Base-by-base conservation (phyloP, 1,284 basidiomycete species). In the Sanghuangporus weigelae region DNA sequence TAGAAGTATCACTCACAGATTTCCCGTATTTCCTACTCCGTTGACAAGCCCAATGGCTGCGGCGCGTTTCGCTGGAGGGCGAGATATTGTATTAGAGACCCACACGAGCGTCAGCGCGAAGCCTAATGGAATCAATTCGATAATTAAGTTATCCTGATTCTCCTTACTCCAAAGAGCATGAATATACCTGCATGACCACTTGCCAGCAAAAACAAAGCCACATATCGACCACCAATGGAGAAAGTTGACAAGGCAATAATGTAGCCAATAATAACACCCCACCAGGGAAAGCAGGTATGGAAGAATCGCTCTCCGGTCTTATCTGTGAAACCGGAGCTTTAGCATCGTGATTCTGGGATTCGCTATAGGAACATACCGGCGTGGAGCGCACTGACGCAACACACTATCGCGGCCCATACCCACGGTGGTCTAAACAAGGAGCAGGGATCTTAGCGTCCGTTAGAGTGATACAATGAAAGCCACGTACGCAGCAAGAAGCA, bases 131-230 rank as follows among this genome's bases (percentile, higher is more conserved):
- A 21, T n/a, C 35, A 12, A 38, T 56, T 19, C 10, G 31, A 26
- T 16, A 36, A 14, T 2, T 40, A 23, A 19, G 26, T 2, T 31
- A 31, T 31, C 26, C 0, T 3, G 26, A 31, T 31, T 31, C 3
- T 4, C 3, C 3, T 31, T 3, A 2, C 26, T 39, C 14, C 21
- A 8, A 11, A 58, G 42, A 40, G 38, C 19, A 11, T 16, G 40
- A 12, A 59, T 40, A 14, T 48, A 59, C 57, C 40, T 16, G 57
- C 57, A 39, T 59, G 57, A 10, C 57, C 57, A 36, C 46, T 59
- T 31, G 86, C 80, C 84, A 88, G 85, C 21, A 87, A 74, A 75
- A 89, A 90, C 71, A 89, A 75, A 0, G 83, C 79, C 44, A 89
- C 75, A 66, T 90, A 90, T 58, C 87, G 80, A 5, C 77, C 84